Percentiles rank a stretch among this genome's conserved stretches.
phyloP scores from a whole-genome alignment of 805 yeast genomes.

The Peterozyma xylosa region DNA sequence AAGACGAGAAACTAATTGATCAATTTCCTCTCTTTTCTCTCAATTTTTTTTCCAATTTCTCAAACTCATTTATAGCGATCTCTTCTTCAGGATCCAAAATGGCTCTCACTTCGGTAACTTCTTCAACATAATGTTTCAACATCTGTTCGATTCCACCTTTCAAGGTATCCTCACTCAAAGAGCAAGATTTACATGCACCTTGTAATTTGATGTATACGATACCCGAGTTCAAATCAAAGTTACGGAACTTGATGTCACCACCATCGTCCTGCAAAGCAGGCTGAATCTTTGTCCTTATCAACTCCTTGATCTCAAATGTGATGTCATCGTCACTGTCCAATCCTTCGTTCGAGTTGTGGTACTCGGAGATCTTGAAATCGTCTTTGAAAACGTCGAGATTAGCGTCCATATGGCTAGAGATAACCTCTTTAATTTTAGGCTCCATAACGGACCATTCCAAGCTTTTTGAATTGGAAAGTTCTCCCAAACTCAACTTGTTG shows the following conservation, averaged over 20 bases:
- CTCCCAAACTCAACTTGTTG: conserved; percentile 37
- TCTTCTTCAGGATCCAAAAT: conserved; percentile 31
- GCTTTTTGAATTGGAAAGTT: conserved; percentile 23
- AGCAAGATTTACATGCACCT: conserved; percentile 73
- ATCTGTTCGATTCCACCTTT: conserved; percentile 65
- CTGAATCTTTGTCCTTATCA: conserved; percentile 61
- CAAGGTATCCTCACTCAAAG: conserved; percentile 56
- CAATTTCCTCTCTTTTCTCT: conserved; percentile 16
- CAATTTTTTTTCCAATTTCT: conserved; percentile 65
- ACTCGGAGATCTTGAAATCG: conserved; percentile 8
- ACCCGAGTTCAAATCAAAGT: conserved; percentile 48
- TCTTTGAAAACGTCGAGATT: conserved; percentile 19
- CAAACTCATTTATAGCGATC: conserved; percentile 76
- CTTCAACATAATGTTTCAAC: conserved; percentile 65
- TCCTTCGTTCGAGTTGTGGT: conserved; percentile 17
- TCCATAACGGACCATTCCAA: conserved; percentile 21
- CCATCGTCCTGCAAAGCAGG: conserved; percentile 76
- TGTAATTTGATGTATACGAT: conserved; percentile 49
- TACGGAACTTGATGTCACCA: conserved; percentile 64
- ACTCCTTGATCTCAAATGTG: conserved; percentile 59
- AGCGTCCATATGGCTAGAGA: conserved; percentile 17
- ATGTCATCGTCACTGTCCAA: conserved; percentile 61
- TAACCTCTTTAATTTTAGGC: conserved; percentile 17
- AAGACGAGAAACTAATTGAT: too few relatives aligned
- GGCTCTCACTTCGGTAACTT: conserved; percentile 47